Base-by-base conservation (phyloP, 1,284 basidiomycete species). In the Amylostereum chailletii region DNA sequence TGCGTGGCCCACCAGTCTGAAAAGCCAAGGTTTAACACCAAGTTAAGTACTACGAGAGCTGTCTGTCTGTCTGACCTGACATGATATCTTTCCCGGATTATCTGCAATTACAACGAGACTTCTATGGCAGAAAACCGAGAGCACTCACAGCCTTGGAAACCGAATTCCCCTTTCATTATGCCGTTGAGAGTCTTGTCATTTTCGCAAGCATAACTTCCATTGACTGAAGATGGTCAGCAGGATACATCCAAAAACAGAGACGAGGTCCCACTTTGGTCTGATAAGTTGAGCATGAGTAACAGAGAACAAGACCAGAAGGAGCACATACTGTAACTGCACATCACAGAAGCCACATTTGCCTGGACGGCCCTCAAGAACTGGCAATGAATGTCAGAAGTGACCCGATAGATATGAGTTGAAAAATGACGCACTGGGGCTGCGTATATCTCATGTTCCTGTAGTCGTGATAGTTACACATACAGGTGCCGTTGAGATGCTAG, bases 141-240 rank as follows among this genome's bases (percentile, higher is more conserved):
- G 19, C 19, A 64, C 76, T 60, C 56, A 79, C 76, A 84, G 49
- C 86, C 86, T 56, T 81, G 78, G 68, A 86, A 90, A 0, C 78
- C 79, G 46, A 85, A 73, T 63, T 90, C 86, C 19, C 72, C 73
- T 67, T 90, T 90, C 47, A 89, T 65, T 27, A 86, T 68, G n/a
- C 77, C 78, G 61, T 88, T 89, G 52, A 87, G 64, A 4, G 74
- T 72, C 60, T 80, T 72, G 51, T 76, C 72, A 60, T 89, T 87
- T 58, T 86, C 79, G 57, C 84, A 87, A 0, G 82, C 74, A 57
- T 70, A 86, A 0, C 76, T 79, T 11, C 77, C 74, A 60, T 89
- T 88, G 62, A 83, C 72, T 73, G 51, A n/a, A 3, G 38, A 27
- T 8, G 7, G 9, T 7, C 27, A 32, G 32, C 4, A 8, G 3